phyloP scores from a whole-genome alignment of 805 yeast genomes.

The Tetrapisispora phaffii region DNA sequence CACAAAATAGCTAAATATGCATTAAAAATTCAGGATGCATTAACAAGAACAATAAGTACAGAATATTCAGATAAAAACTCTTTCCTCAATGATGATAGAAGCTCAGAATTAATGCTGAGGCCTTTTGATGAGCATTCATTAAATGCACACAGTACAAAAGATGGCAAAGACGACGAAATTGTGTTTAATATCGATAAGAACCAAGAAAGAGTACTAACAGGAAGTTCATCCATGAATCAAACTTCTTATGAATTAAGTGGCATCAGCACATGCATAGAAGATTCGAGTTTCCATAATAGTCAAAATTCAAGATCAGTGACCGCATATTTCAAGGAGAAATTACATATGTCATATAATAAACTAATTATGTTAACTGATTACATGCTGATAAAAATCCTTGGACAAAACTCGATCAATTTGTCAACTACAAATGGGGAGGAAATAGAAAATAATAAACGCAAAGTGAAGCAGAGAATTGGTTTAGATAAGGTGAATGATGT shows the following conservation, averaged over 20 bases:
- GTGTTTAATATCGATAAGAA: background rate
- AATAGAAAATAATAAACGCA: conserved; percentile 11
- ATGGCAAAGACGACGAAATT: background rate
- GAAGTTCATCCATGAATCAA: background rate
- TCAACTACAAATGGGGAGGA: conserved; percentile 1
- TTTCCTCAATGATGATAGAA: background rate
- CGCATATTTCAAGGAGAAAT: background rate
- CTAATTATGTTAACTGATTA: conserved; percentile 41
- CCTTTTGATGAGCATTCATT: background rate
- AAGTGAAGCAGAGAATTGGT: conserved; percentile 22
- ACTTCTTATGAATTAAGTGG: background rate
- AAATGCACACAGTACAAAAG: background rate
- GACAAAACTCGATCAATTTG: conserved; percentile 40
- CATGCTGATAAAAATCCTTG: conserved; percentile 48
- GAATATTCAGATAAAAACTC: background rate
- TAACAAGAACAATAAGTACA: conserved; percentile 5
- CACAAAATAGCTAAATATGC: conserved; percentile 25
- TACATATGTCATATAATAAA: conserved; percentile 25
- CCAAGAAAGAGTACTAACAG: background rate
- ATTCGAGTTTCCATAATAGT: conserved; percentile 16
- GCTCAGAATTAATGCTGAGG: background rate
- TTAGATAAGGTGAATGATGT: conserved; percentile 29
- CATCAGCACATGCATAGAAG: conserved; percentile 3
- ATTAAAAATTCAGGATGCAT: conserved; percentile 20
- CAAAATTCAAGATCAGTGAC: conserved; percentile 4